Conservation (phyloP, 257 asterid genomes). For the Hygrophila difformis region DNA sequence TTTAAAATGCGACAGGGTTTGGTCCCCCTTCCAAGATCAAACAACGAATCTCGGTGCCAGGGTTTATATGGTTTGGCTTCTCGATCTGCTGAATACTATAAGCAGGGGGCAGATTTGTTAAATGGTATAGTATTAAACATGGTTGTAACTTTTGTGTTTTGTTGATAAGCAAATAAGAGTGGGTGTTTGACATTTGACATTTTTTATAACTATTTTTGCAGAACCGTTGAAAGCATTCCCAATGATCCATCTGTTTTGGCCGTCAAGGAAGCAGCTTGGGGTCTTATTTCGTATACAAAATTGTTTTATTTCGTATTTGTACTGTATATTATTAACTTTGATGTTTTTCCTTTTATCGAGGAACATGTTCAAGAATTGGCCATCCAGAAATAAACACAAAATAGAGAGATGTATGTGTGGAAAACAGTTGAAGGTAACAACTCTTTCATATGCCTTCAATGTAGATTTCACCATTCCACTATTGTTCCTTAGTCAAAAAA, state of each 20-base stretch:
- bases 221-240: constrained; percentile 82
- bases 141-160: constrained; percentile 2
- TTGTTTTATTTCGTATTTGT: no score
- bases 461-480: no score
- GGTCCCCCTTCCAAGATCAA: constrained; percentile 78
- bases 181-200: neutral
- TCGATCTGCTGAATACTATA: constrained; percentile 90
- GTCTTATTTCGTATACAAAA: no score
- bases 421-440: no score
- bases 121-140: constrained; percentile 28
- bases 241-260: constrained; percentile 87
- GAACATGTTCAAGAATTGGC: no score
- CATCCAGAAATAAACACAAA: no score
- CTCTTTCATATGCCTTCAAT: no score
- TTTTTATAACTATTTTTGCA: constrained; percentile 32
- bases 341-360: no score
- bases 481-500: no score
- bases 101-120: constrained; percentile 89
- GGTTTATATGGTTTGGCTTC: constrained; percentile 95
- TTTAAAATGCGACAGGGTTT: constrained; percentile 72
- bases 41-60: constrained; percentile 96
- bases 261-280: constrained; percentile 90
- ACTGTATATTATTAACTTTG: no score
- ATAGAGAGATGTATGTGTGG: no score
- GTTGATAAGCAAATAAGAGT: neutral